Conservation (phyloP, 805 yeast species). For the Brettanomyces bruxellensis region DNA sequence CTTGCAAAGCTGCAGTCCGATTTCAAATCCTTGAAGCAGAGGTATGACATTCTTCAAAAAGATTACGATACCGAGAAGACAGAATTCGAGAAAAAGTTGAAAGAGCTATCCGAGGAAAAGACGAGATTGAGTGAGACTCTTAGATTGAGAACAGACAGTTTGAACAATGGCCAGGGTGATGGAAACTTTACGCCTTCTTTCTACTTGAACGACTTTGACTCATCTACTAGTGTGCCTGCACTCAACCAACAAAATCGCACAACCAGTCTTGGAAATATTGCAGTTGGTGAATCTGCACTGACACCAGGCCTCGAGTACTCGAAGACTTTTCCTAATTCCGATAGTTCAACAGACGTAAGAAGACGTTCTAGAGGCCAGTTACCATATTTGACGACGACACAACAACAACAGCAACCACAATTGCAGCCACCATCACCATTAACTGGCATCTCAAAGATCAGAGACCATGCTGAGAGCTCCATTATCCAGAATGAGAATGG, state of each 20-base stretch:
- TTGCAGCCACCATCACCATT: too few relatives aligned
- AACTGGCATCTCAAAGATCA: background rate
- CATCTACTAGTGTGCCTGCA: conserved; percentile 8
- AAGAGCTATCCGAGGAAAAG: conserved; percentile 22
- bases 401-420: background rate
- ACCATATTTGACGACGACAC: background rate
- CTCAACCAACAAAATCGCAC: background rate
- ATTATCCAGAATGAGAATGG: conserved; percentile 4
- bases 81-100: conserved; percentile 16
- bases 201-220: conserved; percentile 24
- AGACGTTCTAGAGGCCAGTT: background rate
- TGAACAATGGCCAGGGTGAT: background rate
- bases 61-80: conserved; percentile 23
- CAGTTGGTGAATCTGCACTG: conserved; percentile 39
- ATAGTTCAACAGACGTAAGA: background rate
- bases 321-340: background rate
- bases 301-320: conserved; percentile 28
- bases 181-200: conserved; percentile 7
- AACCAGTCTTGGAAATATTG: conserved; percentile 16
- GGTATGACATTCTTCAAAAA: conserved; percentile 7
- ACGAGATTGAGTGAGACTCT: conserved; percentile 8
- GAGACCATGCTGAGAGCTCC: background rate
- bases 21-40: conserved; percentile 16
- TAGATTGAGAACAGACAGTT: conserved; percentile 6
- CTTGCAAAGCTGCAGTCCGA: conserved; percentile 13